Evolutionary conservation across 169 alveolate species (phyloP).

Genomic region (Fabrea salina): DNA sequence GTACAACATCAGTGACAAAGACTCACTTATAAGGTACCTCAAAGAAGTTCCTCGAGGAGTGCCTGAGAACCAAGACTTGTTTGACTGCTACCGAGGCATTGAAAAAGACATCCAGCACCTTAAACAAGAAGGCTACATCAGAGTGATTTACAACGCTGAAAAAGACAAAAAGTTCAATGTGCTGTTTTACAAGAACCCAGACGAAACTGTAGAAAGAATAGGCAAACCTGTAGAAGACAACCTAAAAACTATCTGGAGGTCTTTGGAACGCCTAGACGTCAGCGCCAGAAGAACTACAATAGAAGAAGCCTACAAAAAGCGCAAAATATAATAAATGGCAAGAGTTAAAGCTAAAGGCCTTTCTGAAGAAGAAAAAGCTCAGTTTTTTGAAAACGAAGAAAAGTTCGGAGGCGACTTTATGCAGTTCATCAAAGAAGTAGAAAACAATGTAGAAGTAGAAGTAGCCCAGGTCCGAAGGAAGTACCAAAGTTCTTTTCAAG

Average conservation of each 20-base stretch:
- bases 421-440: neutral
- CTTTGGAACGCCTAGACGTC: neutral
- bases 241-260: neutral
- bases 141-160: neutral
- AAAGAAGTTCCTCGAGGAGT: neutral
- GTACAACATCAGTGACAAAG: neutral
- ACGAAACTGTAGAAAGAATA: neutral
- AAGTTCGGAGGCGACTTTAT: neutral
- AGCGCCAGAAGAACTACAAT: neutral
- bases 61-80: conserved; percentile 18
- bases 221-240: neutral
- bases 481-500: neutral
- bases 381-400: conserved; percentile 3
- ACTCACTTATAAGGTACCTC: neutral
- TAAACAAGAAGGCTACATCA: neutral
- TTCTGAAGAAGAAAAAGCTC: neutral
- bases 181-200: conserved; percentile 6
- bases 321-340: too few species aligned
- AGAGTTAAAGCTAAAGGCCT: conserved; percentile 27
- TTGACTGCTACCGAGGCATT: conserved; percentile 2
- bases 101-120: neutral
- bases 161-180: conserved; percentile 22
- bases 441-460: neutral
- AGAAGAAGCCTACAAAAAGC: neutral
- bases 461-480: neutral